Evolutionary conservation across 2,329 filamentous ascomycete species (phyloP), one percentile per base, ranked within the genome.

Genomic region (Septoria linicola): DNA sequence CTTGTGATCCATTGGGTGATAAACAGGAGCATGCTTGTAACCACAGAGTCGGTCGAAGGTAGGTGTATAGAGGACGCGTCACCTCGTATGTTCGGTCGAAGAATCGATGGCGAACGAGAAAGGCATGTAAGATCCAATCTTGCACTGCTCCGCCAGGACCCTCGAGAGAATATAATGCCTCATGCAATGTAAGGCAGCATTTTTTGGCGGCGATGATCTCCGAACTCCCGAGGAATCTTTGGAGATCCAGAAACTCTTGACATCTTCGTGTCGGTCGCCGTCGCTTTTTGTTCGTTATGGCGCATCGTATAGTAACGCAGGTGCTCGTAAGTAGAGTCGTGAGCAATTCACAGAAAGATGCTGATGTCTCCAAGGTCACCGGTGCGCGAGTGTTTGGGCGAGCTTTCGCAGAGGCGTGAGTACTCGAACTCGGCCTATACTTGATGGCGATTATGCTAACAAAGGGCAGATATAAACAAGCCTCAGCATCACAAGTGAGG

Each of bases 301-400:
- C 92, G 70, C 89, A 97, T 78, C 88, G 90, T 67, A 87, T 96
- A 73, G 85, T 99, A 76, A 89, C 89, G 57, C 89, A 95, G 76
- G 90, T 96, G 74, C 84, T 96, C 73, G 57, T 59, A 37, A 42
- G 57, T 59, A 35, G 10, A 13, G 20, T 7, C n/a, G 3, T 6
- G 6, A 11, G 7, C 7, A 3, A n/a, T n/a, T 8, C 5, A 34
- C 8, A 30, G 34, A 21, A 10, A 8, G 11, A 14, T 21, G 21
- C 49, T 59, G 27, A 59, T 17, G 13, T 10, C 23, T 1, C 13
- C 0, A 30, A 59, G 57, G 72, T 97, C 61, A 90, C 89, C 66
- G 92, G 92, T 76, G 82, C 84, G 57, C 89, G 93, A 65, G 93
- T 97, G 63, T 83, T 99, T 70, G 90, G 91, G 59, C 89, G 91